Evolutionary conservation across 2,329 filamentous ascomycete genomes (phyloP).

Genomic region (Sclerotinia borealis): DNA sequence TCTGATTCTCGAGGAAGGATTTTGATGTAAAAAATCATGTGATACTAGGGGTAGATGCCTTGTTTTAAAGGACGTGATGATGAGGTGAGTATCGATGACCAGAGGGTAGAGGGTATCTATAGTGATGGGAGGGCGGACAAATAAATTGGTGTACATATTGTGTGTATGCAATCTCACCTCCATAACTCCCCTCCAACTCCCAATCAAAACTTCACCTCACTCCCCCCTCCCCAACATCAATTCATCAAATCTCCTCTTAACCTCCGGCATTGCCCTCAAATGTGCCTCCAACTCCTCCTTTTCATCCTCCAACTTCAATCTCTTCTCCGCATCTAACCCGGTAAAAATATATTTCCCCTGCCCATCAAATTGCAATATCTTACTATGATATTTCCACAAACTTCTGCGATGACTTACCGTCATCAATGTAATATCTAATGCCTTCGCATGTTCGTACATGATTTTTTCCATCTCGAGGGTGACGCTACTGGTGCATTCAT

Average conservation of each 20-base stretch:
- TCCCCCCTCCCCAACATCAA: slow-evolving; percentile 43
- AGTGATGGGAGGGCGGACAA: no score
- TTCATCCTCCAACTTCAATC: slow-evolving; percentile 87
- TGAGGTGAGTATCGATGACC: no score
- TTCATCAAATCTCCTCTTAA: slow-evolving; percentile 79
- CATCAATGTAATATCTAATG: slow-evolving; percentile 88
- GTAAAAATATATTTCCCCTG: slow-evolving; percentile 91
- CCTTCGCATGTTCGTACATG: slow-evolving; percentile 97
- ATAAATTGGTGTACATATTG: background rate
- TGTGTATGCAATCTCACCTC: background rate
- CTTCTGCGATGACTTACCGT: slow-evolving; percentile 88
- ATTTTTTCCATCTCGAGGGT: slow-evolving; percentile 89
- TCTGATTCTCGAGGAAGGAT: no score
- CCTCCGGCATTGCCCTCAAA: slow-evolving; percentile 77
- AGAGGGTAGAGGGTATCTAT: no score
- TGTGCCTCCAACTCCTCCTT: slow-evolving; percentile 88
- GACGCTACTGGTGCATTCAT: slow-evolving; percentile 94
- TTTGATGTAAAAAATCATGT: no score
- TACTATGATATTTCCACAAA: slow-evolving; percentile 93
- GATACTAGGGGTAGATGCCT: no score
- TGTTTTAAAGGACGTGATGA: no score
- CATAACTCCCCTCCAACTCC: background rate
- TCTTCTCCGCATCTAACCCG: slow-evolving; percentile 76
- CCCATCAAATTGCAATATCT: slow-evolving; percentile 94
- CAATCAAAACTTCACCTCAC: background rate